These are phyloP conservation scores for Ganoderma meredithae DNA, from an alignment of 1,284 basidiomycete species.

Conservation along the genomic window DNA sequence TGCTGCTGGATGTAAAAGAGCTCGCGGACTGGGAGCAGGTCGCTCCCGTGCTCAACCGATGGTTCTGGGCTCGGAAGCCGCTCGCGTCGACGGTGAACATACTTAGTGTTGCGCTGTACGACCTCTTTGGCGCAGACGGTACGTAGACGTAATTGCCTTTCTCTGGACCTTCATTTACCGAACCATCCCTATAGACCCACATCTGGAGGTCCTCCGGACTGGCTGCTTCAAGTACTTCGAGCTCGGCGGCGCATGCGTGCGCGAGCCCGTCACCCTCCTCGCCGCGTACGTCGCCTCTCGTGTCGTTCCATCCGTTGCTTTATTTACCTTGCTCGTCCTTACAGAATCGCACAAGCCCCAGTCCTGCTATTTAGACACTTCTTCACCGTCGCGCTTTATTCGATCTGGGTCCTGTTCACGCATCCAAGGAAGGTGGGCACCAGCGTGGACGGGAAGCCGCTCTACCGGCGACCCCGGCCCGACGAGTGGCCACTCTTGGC, in stretches of 20 bases:
- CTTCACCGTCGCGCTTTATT: not conserved
- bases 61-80: conserved; percentile 89
- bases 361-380: not conserved
- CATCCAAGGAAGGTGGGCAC: conserved; percentile 48
- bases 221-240: conserved; percentile 99
- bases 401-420: conserved; percentile 4
- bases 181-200: conserved; percentile 58
- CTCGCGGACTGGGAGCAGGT: conserved; percentile 72
- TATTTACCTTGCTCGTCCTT: too few species aligned
- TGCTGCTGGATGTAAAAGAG: conserved; percentile 61
- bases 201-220: conserved; percentile 84
- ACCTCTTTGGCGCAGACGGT: conserved; percentile 92
- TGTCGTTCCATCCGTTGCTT: not conserved
- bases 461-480: conserved; percentile 50
- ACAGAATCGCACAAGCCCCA: not conserved
- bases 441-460: conserved; percentile 43
- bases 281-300: conserved; percentile 69
- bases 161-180: not conserved
- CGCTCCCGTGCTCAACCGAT: conserved; percentile 62
- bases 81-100: conserved; percentile 89
- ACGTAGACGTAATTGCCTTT: conserved; percentile 11
- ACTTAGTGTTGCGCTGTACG: conserved; percentile 89
- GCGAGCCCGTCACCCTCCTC: conserved; percentile 88
- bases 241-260: conserved; percentile 88
- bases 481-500: conserved; percentile 68